Conservation (phyloP, 1,139 yeast species). For the Wickerhamiella pararugosa region DNA sequence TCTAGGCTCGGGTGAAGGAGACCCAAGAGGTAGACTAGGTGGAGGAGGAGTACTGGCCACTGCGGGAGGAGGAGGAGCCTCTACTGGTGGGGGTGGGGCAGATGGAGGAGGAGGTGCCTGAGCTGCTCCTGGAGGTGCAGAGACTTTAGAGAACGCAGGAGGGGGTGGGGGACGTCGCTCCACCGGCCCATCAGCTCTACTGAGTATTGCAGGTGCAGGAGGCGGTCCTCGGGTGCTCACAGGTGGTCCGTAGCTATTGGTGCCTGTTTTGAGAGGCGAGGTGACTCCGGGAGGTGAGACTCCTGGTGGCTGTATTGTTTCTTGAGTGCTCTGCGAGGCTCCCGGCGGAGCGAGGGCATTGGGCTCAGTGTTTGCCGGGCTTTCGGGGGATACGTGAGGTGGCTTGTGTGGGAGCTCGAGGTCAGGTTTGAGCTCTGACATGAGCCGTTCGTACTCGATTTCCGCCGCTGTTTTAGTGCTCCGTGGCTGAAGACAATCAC, state of each 20-base stretch:
- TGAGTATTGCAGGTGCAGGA: constrained; percentile 1
- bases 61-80: constrained; percentile 14
- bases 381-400: background rate
- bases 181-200: constrained; percentile 5
- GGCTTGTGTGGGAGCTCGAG: constrained; percentile 1
- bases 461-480: constrained; percentile 24
- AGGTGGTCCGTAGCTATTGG: constrained; percentile 8
- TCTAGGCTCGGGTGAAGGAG: background rate
- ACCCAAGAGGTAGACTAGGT: constrained; percentile 13
- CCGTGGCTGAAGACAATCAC: constrained; percentile 46
- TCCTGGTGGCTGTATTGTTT: constrained; percentile 1
- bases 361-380: background rate
- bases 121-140: constrained; percentile 17
- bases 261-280: constrained; percentile 9
- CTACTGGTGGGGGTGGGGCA: constrained; percentile 17
- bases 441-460: constrained; percentile 36
- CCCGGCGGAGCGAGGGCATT: constrained; percentile 1
- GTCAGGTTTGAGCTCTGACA: constrained; percentile 31
- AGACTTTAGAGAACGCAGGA: constrained; percentile 15
- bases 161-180: constrained; percentile 13
- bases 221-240: constrained; percentile 11
- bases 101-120: constrained; percentile 14
- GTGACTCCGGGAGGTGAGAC: constrained; percentile 9
- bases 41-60: constrained; percentile 12
- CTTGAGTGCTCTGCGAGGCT: constrained; percentile 6